Conservation (phyloP, 1,284 basidiomycete genomes). For the Marasmius fiardii region DNA sequence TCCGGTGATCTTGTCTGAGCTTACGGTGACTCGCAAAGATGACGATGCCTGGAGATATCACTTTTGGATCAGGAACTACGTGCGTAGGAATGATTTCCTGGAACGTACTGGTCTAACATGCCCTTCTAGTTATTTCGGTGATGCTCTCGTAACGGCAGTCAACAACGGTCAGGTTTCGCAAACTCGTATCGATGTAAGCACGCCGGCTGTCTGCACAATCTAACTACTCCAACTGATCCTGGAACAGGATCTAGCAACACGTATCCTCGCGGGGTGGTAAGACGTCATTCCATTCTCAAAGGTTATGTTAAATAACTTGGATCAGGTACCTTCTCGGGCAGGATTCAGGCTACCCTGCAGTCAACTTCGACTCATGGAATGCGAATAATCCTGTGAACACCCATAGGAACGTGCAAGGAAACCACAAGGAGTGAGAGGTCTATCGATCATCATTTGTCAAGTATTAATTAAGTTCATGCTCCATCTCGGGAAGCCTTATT, state of each 20-base stretch:
- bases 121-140: conserved; percentile 42
- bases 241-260: conserved; percentile 54
- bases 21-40: conserved; percentile 30
- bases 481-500: conserved; percentile 42
- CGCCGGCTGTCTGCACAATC: neutral
- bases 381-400: conserved; percentile 32
- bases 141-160: conserved; percentile 45
- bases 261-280: conserved; percentile 61
- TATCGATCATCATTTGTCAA: too few relatives aligned
- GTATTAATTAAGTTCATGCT: neutral
- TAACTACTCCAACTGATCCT: conserved; percentile 12
- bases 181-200: conserved; percentile 43
- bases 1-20: neutral
- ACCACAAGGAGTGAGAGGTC: conserved; percentile 51
- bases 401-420: conserved; percentile 63
- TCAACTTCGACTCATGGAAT: conserved; percentile 42
- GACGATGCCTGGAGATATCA: conserved; percentile 60
- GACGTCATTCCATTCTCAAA: conserved; percentile 10
- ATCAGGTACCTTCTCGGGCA: conserved; percentile 55
- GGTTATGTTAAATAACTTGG: neutral
- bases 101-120: neutral
- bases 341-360: conserved; percentile 52
- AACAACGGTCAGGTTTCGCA: conserved; percentile 49
- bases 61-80: conserved; percentile 31
- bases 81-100: conserved; percentile 10